Percentiles rank a stretch among this genome's conserved stretches.
Evolutionary conservation across 495 filamentous ascomycete species (phyloP).

Genomic region (Schizothecium vesticola): DNA sequence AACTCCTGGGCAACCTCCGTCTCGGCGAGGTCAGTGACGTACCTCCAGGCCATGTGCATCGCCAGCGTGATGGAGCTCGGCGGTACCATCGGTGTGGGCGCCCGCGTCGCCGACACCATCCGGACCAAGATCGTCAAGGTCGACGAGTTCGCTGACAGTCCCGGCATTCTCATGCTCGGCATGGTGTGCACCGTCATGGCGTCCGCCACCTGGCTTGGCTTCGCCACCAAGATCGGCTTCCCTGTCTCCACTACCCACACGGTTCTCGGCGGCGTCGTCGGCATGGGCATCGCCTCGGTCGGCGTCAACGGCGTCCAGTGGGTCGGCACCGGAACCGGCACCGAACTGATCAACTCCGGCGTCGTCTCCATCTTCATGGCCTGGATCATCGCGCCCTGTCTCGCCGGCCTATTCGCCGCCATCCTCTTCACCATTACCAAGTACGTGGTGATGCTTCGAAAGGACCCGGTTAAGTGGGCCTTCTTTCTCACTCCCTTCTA

Average conservation of each 20-base stretch:
- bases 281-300: conserved; percentile 56
- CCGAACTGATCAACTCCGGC: conserved; percentile 46
- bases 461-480: conserved; percentile 50
- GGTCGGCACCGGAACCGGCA: conserved; percentile 42
- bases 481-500: conserved; percentile 55
- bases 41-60: conserved; percentile 62
- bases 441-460: conserved; percentile 54
- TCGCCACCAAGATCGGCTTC: conserved; percentile 51
- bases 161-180: conserved; percentile 55
- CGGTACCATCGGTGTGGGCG: conserved; percentile 59
- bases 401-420: conserved; percentile 52
- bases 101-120: conserved; percentile 62
- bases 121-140: conserved; percentile 58
- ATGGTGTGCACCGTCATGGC: conserved; percentile 58
- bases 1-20: conserved; percentile 71
- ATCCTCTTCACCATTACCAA: conserved; percentile 58
- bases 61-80: conserved; percentile 62
- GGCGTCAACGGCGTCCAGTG: conserved; percentile 34
- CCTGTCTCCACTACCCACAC: conserved; percentile 64
- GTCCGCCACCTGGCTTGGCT: conserved; percentile 54
- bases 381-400: conserved; percentile 56
- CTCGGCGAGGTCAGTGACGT: conserved; percentile 61
- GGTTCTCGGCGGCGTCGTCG: conserved; percentile 56
- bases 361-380: conserved; percentile 55
- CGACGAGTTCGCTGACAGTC: conserved; percentile 45